phyloP scores from a whole-genome alignment of 2,329 filamentous ascomycete genomes.

The Capronia americana region DNA sequence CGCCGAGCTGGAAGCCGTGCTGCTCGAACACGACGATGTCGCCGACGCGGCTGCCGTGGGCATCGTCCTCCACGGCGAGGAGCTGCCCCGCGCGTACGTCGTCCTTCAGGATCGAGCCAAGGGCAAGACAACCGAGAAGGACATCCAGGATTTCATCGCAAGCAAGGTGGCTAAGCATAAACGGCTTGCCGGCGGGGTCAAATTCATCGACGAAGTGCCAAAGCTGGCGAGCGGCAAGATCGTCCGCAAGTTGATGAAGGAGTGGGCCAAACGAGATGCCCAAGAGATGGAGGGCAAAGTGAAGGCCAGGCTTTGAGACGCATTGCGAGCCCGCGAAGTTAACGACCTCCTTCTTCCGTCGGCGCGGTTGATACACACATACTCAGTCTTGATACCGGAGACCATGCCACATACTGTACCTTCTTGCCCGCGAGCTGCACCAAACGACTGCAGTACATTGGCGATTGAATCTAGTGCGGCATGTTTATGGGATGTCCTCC shows the following conservation, averaged over 20 bases:
- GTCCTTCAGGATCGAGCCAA: constrained; percentile 59
- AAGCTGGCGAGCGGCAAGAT: constrained; percentile 66
- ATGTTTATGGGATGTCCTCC: too few relatives aligned
- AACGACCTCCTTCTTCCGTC: background rate
- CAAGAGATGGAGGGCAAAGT: constrained; percentile 65
- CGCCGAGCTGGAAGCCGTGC: constrained; percentile 54
- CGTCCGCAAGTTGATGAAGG: constrained; percentile 61
- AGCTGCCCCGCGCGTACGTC: constrained; percentile 50
- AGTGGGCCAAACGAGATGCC: constrained; percentile 60
- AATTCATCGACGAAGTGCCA: constrained; percentile 63
- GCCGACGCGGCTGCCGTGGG: constrained; percentile 56
- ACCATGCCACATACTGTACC: background rate
- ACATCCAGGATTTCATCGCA: constrained; percentile 49
- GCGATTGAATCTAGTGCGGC: too few relatives aligned
- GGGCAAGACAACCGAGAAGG: constrained; percentile 52
- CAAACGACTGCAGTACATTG: background rate
- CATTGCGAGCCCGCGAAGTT: background rate
- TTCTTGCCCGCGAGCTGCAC: too few relatives aligned
- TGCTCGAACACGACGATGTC: constrained; percentile 53
- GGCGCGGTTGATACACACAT: background rate
- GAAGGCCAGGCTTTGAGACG: constrained; percentile 63
- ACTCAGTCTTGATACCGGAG: background rate
- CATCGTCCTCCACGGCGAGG: constrained; percentile 47
- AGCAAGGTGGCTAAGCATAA: constrained; percentile 60
- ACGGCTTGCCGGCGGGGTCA: constrained; percentile 58